phyloP scores from a whole-genome alignment of 2,329 filamentous ascomycete genomes.

The Colletotrichum coccodes region DNA sequence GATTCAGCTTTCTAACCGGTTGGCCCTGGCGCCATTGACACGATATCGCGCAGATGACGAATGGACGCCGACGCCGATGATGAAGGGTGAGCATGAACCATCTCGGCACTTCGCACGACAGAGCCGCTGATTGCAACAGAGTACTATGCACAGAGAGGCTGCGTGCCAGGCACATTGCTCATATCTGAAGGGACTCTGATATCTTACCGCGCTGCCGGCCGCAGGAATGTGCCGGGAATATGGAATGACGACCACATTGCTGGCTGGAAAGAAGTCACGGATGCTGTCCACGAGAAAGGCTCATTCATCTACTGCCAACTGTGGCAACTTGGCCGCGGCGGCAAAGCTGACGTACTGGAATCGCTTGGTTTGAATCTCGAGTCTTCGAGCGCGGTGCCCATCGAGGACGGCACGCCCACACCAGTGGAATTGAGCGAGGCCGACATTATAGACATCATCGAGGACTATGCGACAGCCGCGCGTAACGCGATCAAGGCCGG shows the following conservation, averaged over 20 bases:
- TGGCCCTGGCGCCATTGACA: slow-evolving; percentile 37
- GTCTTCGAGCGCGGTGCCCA: slow-evolving; percentile 51
- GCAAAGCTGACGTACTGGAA: slow-evolving; percentile 40
- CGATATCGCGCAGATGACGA: slow-evolving; percentile 37
- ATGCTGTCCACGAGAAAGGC: slow-evolving; percentile 71
- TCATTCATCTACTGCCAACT: slow-evolving; percentile 72
- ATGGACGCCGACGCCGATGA: slow-evolving; percentile 30
- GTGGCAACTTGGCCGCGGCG: slow-evolving; percentile 70
- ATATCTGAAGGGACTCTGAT: slow-evolving; percentile 69
- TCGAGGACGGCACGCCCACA: slow-evolving; percentile 58
- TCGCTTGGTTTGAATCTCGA: slow-evolving; percentile 61
- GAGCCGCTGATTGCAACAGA: slow-evolving; percentile 17
- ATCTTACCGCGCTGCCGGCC: slow-evolving; percentile 56
- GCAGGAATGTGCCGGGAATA: slow-evolving; percentile 64
- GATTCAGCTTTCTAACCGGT: slow-evolving; percentile 33
- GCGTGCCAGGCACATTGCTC: slow-evolving; percentile 56
- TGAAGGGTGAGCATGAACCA: slow-evolving; percentile 29
- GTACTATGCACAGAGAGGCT: slow-evolving; percentile 43
- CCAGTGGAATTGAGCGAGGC: slow-evolving; percentile 72
- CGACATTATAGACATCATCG: slow-evolving; percentile 74
- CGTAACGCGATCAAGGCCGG: slow-evolving; percentile 70
- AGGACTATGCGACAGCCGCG: slow-evolving; percentile 65
- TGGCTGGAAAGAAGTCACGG: slow-evolving; percentile 69
- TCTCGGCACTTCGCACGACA: too few relatives aligned
- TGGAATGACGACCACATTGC: slow-evolving; percentile 65